Base-by-base conservation (phyloP, 306 rosid species). In the Citrullus mucosospermus region DNA sequence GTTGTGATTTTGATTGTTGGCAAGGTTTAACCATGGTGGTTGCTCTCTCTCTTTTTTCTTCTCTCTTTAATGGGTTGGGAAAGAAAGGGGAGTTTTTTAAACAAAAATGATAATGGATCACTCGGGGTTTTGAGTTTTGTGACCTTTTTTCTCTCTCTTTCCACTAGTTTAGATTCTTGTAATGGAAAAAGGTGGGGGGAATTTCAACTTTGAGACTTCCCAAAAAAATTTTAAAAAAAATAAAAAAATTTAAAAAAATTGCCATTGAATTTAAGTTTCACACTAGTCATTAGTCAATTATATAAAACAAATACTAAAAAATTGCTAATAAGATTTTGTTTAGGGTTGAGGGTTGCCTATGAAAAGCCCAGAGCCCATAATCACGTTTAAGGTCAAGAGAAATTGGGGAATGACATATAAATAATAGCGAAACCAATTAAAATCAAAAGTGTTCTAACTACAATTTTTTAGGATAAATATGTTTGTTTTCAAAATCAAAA, bases 11-110 rank as follows among this genome's bases (percentile, higher is more conserved):
- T 3, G 60, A 28, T 12, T 25, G 22, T n/a, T 71, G 76, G 3
- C 6, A 71, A 71, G 58, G 20, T 46, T 71, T 77, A 36, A 71
- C 59, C 77, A 72, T 71, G 76, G 20, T 22, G 74, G 28, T 66
- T 20, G 9, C 4, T 36, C 4, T 36, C 6, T 36, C 4, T 36
- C 4, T 36, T 4, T 36, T 36, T 36, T 36, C 4, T 5, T 5
- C 0, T 20, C 18, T 59, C 32, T 60, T 41, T 6, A 65, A 65
- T 34, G 71, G 3, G 17, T 48, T 48, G 48, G 20, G 30, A 14
- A 10, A 8, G 12, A 41, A 20, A 1, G 5, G 9, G 8, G 4
- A 9, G 41, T 41, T 34, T 18, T 44, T 70, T 13, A 38, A 7
- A 22, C 20, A 44, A 22, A 22, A 46, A 11, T 46, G 51, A 20